phyloP scores from a whole-genome alignment of 2,329 filamentous ascomycete genomes.

The Fusarium buharicum region DNA sequence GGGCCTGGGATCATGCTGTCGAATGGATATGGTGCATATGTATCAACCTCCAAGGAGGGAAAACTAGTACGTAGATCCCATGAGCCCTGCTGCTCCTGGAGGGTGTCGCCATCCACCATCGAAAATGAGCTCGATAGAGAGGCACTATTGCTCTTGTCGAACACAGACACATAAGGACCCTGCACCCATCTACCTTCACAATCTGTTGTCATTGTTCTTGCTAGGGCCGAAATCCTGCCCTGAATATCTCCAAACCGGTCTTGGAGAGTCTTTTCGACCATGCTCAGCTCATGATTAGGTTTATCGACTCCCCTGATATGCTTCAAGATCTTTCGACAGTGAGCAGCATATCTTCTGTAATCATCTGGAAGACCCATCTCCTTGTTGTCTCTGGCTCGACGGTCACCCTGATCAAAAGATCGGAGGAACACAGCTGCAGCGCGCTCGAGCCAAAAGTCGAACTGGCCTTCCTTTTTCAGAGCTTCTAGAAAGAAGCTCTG shows the following conservation, averaged over 20 bases:
- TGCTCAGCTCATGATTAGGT: constrained; percentile 26
- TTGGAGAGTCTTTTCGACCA: constrained; percentile 20
- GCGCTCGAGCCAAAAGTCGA: constrained; percentile 41
- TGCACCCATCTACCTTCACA: constrained; percentile 17
- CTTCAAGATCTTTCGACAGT: constrained; percentile 39
- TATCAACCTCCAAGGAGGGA: constrained; percentile 20
- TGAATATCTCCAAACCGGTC: constrained; percentile 36
- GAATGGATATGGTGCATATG: constrained; percentile 36
- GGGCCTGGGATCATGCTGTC: constrained; percentile 33
- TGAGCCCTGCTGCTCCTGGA: constrained; percentile 7
- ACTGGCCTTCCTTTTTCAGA: constrained; percentile 33
- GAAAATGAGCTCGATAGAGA: constrained; percentile 33
- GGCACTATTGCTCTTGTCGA: constrained; percentile 40
- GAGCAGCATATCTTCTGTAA: constrained; percentile 38
- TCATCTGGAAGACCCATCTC: constrained; percentile 40
- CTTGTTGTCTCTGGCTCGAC: constrained; percentile 23
- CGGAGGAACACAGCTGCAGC: constrained; percentile 38
- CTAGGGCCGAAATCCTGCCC: constrained; percentile 22
- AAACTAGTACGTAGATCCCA: constrained; percentile 26
- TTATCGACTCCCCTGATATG: constrained; percentile 33
- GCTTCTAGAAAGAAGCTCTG: constrained; percentile 41
- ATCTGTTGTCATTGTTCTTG: constrained; percentile 33
- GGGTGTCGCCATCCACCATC: constrained; percentile 17
- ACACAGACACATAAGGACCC: constrained; percentile 42
- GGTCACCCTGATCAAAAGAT: constrained; percentile 38